Conservation (phyloP, 2,329 filamentous ascomycete genomes). For the Dichotomopilus funicola region DNA sequence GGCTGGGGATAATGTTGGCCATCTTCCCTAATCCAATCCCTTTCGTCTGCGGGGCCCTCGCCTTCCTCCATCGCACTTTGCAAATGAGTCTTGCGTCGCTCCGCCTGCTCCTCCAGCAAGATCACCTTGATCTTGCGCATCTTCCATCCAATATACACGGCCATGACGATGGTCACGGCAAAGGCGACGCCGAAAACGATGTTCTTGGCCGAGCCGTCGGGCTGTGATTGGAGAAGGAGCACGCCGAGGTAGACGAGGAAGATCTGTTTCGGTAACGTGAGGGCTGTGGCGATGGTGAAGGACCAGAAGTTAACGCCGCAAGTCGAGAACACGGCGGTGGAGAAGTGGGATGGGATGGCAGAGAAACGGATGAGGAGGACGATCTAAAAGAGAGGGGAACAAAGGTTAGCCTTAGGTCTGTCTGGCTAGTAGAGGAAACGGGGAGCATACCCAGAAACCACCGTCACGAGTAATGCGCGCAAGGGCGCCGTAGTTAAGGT, state of each 20-base stretch:
- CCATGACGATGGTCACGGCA: slow-evolving; percentile 31
- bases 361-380: slow-evolving; percentile 37
- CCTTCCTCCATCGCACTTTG: neutral
- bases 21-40: neutral
- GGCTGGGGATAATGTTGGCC: no score
- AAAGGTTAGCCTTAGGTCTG: neutral
- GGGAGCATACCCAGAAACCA: slow-evolving; percentile 32
- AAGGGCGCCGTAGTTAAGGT: slow-evolving; percentile 35
- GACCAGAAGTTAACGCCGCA: slow-evolving; percentile 38
- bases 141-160: slow-evolving; percentile 32
- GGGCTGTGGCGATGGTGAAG: slow-evolving; percentile 34
- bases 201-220: slow-evolving; percentile 27
- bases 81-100: slow-evolving; percentile 8
- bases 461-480: slow-evolving; percentile 36
- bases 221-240: slow-evolving; percentile 27
- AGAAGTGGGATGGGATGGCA: slow-evolving; percentile 36
- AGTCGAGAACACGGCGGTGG: slow-evolving; percentile 38
- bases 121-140: slow-evolving; percentile 31
- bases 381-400: slow-evolving; percentile 23
- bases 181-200: slow-evolving; percentile 31
- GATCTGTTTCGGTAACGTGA: slow-evolving; percentile 37
- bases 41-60: neutral
- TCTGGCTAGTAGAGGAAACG: neutral
- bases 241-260: slow-evolving; percentile 37
- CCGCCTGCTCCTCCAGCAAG: slow-evolving; percentile 31